Conservation (phyloP, 2,329 filamentous ascomycete genomes). For the Pseudogymnoascus sp. region DNA sequence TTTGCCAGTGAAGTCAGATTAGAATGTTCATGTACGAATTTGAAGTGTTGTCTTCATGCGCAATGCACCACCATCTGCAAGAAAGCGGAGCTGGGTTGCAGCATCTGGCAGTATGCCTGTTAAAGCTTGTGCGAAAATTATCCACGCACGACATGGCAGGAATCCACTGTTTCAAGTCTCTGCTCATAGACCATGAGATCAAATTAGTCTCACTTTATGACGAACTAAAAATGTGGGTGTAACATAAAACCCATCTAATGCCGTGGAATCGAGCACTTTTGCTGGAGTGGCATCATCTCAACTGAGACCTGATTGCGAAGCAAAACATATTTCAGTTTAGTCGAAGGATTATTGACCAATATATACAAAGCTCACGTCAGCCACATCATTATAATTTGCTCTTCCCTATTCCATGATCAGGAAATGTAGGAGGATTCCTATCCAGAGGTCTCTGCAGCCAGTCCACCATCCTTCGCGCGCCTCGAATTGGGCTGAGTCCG, state of each 20-base stretch:
- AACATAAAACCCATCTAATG: neutral
- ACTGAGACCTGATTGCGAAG: no score
- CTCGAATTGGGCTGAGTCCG: constrained; percentile 25
- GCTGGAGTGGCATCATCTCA: neutral
- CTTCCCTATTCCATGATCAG: neutral
- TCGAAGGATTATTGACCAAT: neutral
- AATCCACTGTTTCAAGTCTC: neutral
- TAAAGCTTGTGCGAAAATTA: neutral
- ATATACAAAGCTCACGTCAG: neutral
- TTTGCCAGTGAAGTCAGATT: neutral
- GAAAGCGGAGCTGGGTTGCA: neutral
- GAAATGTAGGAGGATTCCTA: constrained; percentile 24
- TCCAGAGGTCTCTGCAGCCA: constrained; percentile 27
- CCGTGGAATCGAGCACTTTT: neutral
- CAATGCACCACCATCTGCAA: neutral
- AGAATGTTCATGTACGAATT: neutral
- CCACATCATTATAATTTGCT: neutral
- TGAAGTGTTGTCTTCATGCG: neutral
- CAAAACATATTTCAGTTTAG: neutral
- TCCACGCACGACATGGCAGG: neutral
- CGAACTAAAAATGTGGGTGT: neutral
- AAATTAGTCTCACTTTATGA: neutral
- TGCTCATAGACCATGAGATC: neutral
- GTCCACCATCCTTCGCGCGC: constrained; percentile 24
- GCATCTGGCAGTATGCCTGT: neutral